Conservation (phyloP, 106 monocot genomes). For the Dendrobium officinale region DNA sequence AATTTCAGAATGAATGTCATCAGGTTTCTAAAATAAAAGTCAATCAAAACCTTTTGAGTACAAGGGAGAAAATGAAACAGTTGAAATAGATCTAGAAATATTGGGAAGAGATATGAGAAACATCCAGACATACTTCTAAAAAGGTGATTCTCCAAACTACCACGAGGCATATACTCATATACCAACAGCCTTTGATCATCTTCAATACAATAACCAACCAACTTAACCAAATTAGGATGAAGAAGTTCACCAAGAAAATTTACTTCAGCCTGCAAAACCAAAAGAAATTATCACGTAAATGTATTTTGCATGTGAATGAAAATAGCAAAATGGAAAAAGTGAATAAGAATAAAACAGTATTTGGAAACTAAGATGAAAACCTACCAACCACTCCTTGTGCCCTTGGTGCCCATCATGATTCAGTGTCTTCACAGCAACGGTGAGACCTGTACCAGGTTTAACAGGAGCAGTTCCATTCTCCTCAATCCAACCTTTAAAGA, state of each 20-base stretch:
- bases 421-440: conserved; percentile 69
- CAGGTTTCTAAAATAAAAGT: not conserved
- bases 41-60: not conserved
- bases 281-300: not conserved
- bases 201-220: conserved; percentile 74
- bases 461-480: conserved; percentile 71
- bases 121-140: conserved; percentile 50
- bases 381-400: conserved; percentile 79
- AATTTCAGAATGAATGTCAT: not conserved
- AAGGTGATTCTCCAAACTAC: conserved; percentile 75
- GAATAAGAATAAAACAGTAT: not conserved
- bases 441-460: conserved; percentile 69
- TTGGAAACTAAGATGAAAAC: conserved; percentile 4
- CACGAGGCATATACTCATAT: conserved; percentile 75
- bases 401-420: conserved; percentile 79
- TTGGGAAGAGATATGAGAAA: not conserved
- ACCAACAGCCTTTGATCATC: conserved; percentile 70
- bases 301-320: not conserved
- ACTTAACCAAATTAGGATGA: conserved; percentile 66
- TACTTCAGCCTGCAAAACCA: conserved; percentile 65
- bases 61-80: not conserved
- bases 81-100: conserved; percentile 4
- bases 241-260: conserved; percentile 71
- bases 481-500: conserved; percentile 83
- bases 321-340: not conserved